These are phyloP conservation scores for Fusarium palustre DNA, from an alignment of 2,329 filamentous ascomycete species.

Conservation along the genomic window DNA sequence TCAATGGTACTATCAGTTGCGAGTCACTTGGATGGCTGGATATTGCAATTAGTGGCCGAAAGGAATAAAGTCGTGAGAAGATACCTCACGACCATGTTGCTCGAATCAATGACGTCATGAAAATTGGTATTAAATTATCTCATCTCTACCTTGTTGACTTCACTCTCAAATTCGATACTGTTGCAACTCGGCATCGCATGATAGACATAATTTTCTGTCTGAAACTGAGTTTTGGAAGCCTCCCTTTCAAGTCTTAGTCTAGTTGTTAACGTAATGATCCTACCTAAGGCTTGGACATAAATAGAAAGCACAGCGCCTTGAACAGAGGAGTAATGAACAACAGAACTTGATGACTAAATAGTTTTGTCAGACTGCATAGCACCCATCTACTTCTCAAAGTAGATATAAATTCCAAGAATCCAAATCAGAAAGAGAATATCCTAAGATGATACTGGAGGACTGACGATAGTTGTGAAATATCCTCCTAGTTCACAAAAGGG, in stretches of 20 bases:
- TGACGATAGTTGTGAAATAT: neutral
- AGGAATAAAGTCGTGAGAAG: neutral
- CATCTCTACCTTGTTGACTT: neutral
- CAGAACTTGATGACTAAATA: too few species aligned
- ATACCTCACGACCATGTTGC: neutral
- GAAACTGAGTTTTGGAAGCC: too few species aligned
- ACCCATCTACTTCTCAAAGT: too few species aligned
- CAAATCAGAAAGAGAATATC: too few species aligned
- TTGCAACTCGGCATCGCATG: neutral
- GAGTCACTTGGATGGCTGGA: conserved; percentile 1
- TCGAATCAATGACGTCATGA: neutral
- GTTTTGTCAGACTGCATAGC: too few species aligned
- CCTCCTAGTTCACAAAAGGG: neutral
- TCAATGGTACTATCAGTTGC: conserved; percentile 11
- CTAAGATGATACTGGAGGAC: too few species aligned
- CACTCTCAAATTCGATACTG: too few species aligned
- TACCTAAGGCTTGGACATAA: neutral
- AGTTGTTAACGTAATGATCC: too few species aligned
- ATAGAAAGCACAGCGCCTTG: too few species aligned
- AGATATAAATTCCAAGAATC: too few species aligned
- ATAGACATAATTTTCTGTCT: neutral
- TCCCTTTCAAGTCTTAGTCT: too few species aligned
- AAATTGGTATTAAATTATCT: neutral
- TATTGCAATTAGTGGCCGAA: conserved; percentile 2
- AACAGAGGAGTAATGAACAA: too few species aligned